phyloP scores from a whole-genome alignment of 257 asterid species.

The Przewalskia tangutica region DNA sequence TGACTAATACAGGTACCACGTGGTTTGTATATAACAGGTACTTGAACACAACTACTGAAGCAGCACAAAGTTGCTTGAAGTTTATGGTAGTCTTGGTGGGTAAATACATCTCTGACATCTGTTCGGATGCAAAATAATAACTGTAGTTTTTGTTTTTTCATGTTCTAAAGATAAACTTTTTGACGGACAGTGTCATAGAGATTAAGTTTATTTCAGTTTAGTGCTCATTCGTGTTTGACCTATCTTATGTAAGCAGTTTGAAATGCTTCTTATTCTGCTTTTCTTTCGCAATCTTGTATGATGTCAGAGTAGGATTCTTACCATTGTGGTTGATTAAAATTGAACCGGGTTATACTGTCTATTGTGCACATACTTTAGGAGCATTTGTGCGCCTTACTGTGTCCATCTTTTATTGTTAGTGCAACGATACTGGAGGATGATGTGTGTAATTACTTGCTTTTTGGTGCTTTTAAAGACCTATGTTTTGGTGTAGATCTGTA shows the following conservation, averaged over 20 bases:
- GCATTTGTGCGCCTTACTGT: not conserved
- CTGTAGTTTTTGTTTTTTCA: not conserved
- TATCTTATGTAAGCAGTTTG: not conserved
- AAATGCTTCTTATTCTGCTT: not conserved
- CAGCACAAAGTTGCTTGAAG: constrained; percentile 27
- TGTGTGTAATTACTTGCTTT: not conserved
- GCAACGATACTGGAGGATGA: not conserved
- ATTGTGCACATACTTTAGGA: not conserved
- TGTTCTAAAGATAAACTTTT: not conserved
- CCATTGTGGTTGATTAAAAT: not conserved
- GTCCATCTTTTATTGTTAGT: not conserved
- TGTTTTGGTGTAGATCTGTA: not conserved
- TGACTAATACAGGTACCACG: constrained; percentile 2
- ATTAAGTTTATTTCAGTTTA: not conserved
- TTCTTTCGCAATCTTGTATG: not conserved
- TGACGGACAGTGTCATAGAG: not conserved
- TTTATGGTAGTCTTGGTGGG: constrained; percentile 18
- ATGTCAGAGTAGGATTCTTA: not conserved
- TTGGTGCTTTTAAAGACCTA: not conserved
- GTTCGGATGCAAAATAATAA: constrained; percentile 6
- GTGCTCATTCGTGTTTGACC: not conserved
- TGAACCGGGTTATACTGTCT: not conserved
- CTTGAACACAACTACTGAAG: constrained; percentile 39
- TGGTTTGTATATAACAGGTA: constrained; percentile 42
- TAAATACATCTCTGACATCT: constrained; percentile 25